Evolutionary conservation across 495 filamentous ascomycete genomes (phyloP).

Genomic region (Neurospora pannonica): DNA sequence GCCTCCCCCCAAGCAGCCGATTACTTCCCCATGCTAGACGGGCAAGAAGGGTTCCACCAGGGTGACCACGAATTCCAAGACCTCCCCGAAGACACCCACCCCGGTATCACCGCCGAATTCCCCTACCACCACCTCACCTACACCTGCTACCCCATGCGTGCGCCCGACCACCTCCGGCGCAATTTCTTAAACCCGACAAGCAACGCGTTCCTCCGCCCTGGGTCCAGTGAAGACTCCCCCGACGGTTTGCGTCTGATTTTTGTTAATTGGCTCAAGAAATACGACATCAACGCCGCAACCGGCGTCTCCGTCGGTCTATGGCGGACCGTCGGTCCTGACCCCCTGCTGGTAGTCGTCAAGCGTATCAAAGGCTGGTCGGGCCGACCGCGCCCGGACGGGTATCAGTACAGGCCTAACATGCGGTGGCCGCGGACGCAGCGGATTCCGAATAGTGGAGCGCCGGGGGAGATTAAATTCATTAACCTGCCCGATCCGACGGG

Average conservation of each 20-base stretch:
- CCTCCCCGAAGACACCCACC: neutral
- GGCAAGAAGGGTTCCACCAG: neutral
- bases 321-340: neutral
- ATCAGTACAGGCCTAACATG: too few relatives aligned
- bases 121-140: neutral
- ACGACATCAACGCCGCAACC: neutral
- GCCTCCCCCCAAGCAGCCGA: neutral
- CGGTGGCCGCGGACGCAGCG: neutral
- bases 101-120: neutral
- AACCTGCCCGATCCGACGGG: fast-evolving
- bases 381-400: neutral
- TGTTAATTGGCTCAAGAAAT: neutral
- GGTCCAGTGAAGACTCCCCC: neutral
- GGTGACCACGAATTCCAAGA: neutral
- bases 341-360: neutral
- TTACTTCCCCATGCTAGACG: neutral
- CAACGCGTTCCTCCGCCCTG: neutral
- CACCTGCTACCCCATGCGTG: neutral
- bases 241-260: neutral
- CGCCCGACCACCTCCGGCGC: neutral
- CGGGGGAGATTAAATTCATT: neutral
- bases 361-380: neutral
- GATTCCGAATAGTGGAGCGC: fast-evolving
- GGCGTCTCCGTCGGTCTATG: neutral
- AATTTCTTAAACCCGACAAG: fast-evolving